Percentiles rank a stretch among this genome's conserved stretches.
Conservation (phyloP, 192 early-diverging fungal species). For the Phlyctochytrium planicorne region DNA sequence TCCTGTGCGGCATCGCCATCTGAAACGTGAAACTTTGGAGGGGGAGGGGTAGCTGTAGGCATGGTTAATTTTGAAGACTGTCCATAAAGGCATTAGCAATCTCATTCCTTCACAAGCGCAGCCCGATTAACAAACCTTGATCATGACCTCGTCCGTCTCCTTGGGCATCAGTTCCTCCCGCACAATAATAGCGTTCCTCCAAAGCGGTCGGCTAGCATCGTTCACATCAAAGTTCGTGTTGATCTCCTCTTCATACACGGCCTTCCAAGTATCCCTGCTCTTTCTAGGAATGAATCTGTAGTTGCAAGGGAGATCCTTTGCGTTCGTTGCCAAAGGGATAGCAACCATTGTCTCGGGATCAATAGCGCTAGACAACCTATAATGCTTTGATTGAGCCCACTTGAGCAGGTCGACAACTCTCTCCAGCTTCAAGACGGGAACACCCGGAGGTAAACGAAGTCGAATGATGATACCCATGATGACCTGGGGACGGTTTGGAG, state of each 20-base stretch:
- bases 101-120: too few species aligned
- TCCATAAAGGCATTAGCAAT: too few species aligned
- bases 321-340: slow-evolving; percentile 33
- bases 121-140: background rate
- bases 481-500: slow-evolving; percentile 36
- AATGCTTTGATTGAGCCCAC: slow-evolving; percentile 33
- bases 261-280: slow-evolving; percentile 22
- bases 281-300: slow-evolving; percentile 20
- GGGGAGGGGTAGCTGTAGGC: too few species aligned
- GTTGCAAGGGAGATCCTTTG: slow-evolving; percentile 31
- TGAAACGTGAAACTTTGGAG: too few species aligned
- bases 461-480: slow-evolving; percentile 39
- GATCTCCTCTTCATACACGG: slow-evolving; percentile 36
- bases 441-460: slow-evolving; percentile 27
- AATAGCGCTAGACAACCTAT: slow-evolving; percentile 26
- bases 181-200: slow-evolving; percentile 35
- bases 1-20: background rate
- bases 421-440: slow-evolving; percentile 10
- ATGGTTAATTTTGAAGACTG: too few species aligned
- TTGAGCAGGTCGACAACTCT: slow-evolving; percentile 39
- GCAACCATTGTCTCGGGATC: slow-evolving; percentile 32
- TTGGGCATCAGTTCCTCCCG: slow-evolving; percentile 25
- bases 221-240: slow-evolving; percentile 44
- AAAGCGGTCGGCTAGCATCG: slow-evolving; percentile 31
- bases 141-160: background rate